A percentile compares a stretch with the other conserved stretches of the same genome.
These are phyloP conservation scores for Chrysanthemum seticuspe DNA, from an alignment of 129 eudicot species.

Conservation along the genomic window DNA sequence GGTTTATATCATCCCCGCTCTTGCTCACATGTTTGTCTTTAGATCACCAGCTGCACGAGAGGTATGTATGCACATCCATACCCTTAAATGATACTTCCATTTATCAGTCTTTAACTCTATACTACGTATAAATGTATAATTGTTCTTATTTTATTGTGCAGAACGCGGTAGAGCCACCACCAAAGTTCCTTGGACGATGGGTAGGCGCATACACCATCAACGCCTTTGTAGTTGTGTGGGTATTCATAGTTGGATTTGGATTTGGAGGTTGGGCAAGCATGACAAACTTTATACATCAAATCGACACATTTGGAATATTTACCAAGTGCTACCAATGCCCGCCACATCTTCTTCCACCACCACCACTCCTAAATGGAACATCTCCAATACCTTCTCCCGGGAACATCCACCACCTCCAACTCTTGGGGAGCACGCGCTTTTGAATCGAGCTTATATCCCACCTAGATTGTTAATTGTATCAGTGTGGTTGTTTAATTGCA, in stretches of 20 bases:
- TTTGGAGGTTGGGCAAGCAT: slow-evolving; percentile 99
- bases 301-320: slow-evolving; percentile 94
- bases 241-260: slow-evolving; percentile 83
- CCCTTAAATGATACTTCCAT: not conserved
- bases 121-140: not conserved
- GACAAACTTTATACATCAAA: slow-evolving; percentile 79
- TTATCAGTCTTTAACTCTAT: not conserved
- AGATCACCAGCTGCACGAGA: slow-evolving; percentile 83
- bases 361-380: slow-evolving; percentile 53
- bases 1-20: slow-evolving; percentile 92
- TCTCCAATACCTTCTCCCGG: slow-evolving; percentile 51
- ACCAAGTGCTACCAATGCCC: slow-evolving; percentile 98
- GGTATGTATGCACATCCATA: slow-evolving; percentile 38
- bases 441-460: slow-evolving; percentile 29
- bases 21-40: slow-evolving; percentile 91
- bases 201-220: slow-evolving; percentile 69
- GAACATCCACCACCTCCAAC: slow-evolving; percentile 43
- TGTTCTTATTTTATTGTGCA: slow-evolving; percentile 27
- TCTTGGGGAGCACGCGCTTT: slow-evolving; percentile 25
- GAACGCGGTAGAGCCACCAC: slow-evolving; percentile 96
- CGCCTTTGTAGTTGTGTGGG: slow-evolving; percentile 90
- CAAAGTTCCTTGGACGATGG: slow-evolving; percentile 85
- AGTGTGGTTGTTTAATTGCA: slow-evolving; percentile 29
- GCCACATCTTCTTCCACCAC: slow-evolving; percentile 52
- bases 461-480: slow-evolving; percentile 24